Percentiles rank a stretch among this genome's conserved stretches.
phyloP scores from a whole-genome alignment of 2,329 filamentous ascomycete species.

The Cyphellophora attinorum region DNA sequence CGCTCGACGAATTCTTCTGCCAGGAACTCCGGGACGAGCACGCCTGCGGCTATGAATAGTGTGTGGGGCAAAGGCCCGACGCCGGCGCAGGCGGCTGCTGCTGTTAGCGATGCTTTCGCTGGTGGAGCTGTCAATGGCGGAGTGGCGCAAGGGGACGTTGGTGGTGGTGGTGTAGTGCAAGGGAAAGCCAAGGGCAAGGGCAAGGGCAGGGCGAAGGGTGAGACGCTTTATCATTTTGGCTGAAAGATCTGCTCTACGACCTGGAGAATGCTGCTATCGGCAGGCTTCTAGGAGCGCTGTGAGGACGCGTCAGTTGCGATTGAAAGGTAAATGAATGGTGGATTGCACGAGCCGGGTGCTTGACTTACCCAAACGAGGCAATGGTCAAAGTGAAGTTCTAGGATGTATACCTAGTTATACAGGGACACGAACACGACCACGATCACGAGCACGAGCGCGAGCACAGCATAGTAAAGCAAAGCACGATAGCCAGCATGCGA shows the following conservation, averaged over 20 bases:
- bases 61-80: constrained; percentile 16
- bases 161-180: constrained; percentile 16
- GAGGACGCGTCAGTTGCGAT: no score
- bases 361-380: no score
- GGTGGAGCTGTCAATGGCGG: constrained; percentile 16
- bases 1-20: constrained; percentile 11
- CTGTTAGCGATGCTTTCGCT: constrained; percentile 4
- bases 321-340: no score
- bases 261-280: no score
- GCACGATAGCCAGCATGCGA: no score
- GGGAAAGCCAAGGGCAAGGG: constrained; percentile 21
- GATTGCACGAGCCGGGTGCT: no score
- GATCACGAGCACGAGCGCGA: no score
- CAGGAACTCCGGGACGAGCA: constrained; percentile 25
- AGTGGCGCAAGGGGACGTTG: constrained; percentile 15
- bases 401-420: no score
- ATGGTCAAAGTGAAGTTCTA: no score
- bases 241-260: constrained; percentile 15
- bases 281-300: no score
- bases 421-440: no score
- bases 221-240: constrained; percentile 31
- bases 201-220: constrained; percentile 30
- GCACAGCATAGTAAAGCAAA: no score
- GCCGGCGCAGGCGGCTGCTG: constrained; percentile 11
- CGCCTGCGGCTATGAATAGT: constrained; percentile 28